phyloP scores from a whole-genome alignment of 2,329 filamentous ascomycete species.

The Stemphylium vesicarium region DNA sequence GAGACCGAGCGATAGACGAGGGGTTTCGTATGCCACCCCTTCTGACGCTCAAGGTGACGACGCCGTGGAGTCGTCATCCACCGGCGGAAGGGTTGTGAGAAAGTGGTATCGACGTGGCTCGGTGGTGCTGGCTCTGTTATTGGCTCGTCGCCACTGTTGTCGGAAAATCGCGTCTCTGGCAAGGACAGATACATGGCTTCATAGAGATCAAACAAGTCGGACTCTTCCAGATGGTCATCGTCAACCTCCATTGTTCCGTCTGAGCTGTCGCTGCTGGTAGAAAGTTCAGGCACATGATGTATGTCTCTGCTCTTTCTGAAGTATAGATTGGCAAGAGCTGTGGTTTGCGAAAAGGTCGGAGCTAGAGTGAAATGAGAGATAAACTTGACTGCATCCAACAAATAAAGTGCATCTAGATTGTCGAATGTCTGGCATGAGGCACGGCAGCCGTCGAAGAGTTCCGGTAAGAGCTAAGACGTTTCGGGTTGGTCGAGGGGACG shows the following conservation, averaged over 20 bases:
- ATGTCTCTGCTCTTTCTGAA: slow-evolving; percentile 7
- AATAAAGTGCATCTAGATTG: slow-evolving; percentile 12
- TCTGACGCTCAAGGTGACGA: slow-evolving; percentile 51
- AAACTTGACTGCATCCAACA: no score
- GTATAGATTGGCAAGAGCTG: neutral
- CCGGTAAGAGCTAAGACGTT: slow-evolving; percentile 14
- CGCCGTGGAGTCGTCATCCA: slow-evolving; percentile 74
- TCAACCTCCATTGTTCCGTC: slow-evolving; percentile 21
- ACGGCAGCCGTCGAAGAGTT: slow-evolving; percentile 11
- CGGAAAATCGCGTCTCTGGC: slow-evolving; percentile 24
- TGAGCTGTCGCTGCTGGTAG: slow-evolving; percentile 11
- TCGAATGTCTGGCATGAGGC: slow-evolving; percentile 14
- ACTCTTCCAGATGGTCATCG: slow-evolving; percentile 17
- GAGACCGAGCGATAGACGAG: slow-evolving; percentile 5
- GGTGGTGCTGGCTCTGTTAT: slow-evolving; percentile 4
- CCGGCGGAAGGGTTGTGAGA: slow-evolving; percentile 64
- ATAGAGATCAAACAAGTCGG: slow-evolving; percentile 27
- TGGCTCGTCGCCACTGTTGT: slow-evolving; percentile 23
- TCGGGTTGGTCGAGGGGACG: slow-evolving; percentile 16
- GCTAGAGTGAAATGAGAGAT: no score
- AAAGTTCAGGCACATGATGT: slow-evolving; percentile 6
- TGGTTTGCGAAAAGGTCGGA: slow-evolving; percentile 9
- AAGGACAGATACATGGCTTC: slow-evolving; percentile 33
- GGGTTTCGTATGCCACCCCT: slow-evolving; percentile 17
- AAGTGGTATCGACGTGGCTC: slow-evolving; percentile 1